Conservation (phyloP, 495 filamentous ascomycete genomes). For the Thermothielavioides terrestris region DNA sequence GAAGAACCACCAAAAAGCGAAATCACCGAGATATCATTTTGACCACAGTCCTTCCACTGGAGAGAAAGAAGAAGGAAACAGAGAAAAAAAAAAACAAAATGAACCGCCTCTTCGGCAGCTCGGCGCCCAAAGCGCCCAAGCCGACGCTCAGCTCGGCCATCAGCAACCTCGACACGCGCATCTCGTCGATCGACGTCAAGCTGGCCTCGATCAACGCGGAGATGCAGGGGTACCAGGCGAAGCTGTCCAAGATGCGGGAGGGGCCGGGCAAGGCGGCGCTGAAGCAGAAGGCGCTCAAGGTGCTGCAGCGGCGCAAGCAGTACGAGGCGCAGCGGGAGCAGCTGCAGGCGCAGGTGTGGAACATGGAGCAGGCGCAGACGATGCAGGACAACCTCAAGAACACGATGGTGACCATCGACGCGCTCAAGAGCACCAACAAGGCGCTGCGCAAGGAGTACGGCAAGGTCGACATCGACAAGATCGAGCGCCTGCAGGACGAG, state of each 20-base stretch:
- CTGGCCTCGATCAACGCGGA: slow-evolving; percentile 87
- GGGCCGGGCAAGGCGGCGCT: slow-evolving; percentile 90
- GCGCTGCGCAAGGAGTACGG: slow-evolving; percentile 90
- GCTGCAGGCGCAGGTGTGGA: slow-evolving; percentile 92
- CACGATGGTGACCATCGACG: slow-evolving; percentile 96
- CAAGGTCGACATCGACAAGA: slow-evolving; percentile 94
- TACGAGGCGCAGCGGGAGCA: slow-evolving; percentile 94
- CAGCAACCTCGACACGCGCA: slow-evolving; percentile 76
- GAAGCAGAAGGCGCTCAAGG: slow-evolving; percentile 89
- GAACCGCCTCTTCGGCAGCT: slow-evolving; percentile 87
- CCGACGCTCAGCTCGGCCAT: slow-evolving; percentile 84
- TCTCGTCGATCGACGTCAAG: slow-evolving; percentile 89
- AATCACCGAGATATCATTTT: too few relatives aligned
- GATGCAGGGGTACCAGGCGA: slow-evolving; percentile 77
- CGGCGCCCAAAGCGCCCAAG: slow-evolving; percentile 81
- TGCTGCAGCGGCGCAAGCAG: slow-evolving; percentile 90
- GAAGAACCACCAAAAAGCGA: too few relatives aligned
- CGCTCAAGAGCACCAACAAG: slow-evolving; percentile 94
- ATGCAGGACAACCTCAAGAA: slow-evolving; percentile 99
- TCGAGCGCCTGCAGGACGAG: slow-evolving; percentile 96
- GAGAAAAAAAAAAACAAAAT: too few relatives aligned
- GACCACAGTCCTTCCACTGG: too few relatives aligned
- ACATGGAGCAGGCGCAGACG: slow-evolving; percentile 98
- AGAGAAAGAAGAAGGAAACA: too few relatives aligned
- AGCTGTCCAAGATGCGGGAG: slow-evolving; percentile 89